Evolutionary conservation across 164 flowering plant species (phyloP).

Genomic region (Aristolochia fimbriata): DNA sequence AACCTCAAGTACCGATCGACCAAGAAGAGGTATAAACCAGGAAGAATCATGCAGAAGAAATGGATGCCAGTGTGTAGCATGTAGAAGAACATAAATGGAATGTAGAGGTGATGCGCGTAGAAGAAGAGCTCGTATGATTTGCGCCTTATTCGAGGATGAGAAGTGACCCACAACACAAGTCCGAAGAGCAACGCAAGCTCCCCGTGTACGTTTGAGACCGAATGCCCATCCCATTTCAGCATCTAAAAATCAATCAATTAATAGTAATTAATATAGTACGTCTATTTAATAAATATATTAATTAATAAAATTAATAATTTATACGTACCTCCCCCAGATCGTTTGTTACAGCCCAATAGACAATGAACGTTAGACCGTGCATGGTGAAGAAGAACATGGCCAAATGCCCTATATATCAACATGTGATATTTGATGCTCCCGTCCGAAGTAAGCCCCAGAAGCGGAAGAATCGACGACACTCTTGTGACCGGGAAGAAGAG

Average conservation of each 20-base stretch:
- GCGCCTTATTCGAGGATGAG: constrained; percentile 41
- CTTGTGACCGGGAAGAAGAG: constrained; percentile 74
- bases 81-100: constrained; percentile 59
- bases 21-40: constrained; percentile 76
- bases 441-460: constrained; percentile 28
- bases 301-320: no score
- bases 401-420: constrained; percentile 75
- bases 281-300: no score
- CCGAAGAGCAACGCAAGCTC: constrained; percentile 50
- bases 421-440: constrained; percentile 59
- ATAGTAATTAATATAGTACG: no score
- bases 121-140: constrained; percentile 76
- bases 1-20: constrained; percentile 73
- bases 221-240: constrained; percentile 42
- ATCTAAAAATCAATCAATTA: no score
- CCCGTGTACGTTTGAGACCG: constrained; percentile 62
- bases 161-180: constrained; percentile 53
- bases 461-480: constrained; percentile 55
- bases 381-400: constrained; percentile 51
- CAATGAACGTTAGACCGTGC: constrained; percentile 46
- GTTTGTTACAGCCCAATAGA: constrained; percentile 29
- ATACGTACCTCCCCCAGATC: constrained; percentile 4
- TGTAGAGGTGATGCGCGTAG: constrained; percentile 72
- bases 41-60: constrained; percentile 54
- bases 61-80: constrained; percentile 57